Conservation (phyloP, 73 alveolate genomes). For the Paramecium tetraurelia region DNA sequence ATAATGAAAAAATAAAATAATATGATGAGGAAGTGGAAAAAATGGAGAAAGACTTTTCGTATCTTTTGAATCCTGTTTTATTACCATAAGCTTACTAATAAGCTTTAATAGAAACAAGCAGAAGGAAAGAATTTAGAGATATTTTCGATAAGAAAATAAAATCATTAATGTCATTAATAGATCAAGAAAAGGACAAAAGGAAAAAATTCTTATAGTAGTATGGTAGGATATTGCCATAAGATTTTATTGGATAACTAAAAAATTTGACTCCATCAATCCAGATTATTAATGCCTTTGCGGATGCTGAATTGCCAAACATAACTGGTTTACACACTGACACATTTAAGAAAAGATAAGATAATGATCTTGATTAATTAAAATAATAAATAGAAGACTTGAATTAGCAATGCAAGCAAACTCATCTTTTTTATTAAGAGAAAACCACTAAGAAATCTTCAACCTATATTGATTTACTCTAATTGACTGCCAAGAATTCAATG, state of each 20-base stretch:
- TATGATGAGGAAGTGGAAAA: slow-evolving; percentile 48
- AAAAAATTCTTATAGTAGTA: slow-evolving; percentile 33
- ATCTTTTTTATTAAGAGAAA: slow-evolving; percentile 7
- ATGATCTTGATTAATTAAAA: slow-evolving; percentile 15
- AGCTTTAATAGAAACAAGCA: slow-evolving; percentile 53
- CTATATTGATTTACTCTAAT: not conserved
- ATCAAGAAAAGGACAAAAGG: slow-evolving; percentile 59
- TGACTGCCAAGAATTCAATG: slow-evolving; percentile 48
- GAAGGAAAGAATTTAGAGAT: slow-evolving; percentile 66
- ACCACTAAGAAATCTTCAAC: not conserved
- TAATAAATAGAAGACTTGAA: slow-evolving; percentile 25
- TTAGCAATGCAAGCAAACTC: slow-evolving; percentile 13
- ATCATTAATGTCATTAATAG: not conserved
- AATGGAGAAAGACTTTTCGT: slow-evolving; percentile 68
- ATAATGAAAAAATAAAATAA: not conserved
- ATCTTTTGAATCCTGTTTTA: slow-evolving; percentile 58
- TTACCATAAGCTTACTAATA: slow-evolving; percentile 66
- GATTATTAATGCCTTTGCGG: not conserved
- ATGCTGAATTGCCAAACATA: slow-evolving; percentile 19
- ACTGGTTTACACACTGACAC: not conserved
- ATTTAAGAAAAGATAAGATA: not conserved
- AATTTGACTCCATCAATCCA: slow-evolving; percentile 34
- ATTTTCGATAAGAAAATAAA: slow-evolving; percentile 30
- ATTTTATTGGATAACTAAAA: slow-evolving; percentile 63
- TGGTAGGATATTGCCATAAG: slow-evolving; percentile 62